Conservation (phyloP, 371 early-diverging fungal genomes). For the Syncephalastrum racemosum region DNA sequence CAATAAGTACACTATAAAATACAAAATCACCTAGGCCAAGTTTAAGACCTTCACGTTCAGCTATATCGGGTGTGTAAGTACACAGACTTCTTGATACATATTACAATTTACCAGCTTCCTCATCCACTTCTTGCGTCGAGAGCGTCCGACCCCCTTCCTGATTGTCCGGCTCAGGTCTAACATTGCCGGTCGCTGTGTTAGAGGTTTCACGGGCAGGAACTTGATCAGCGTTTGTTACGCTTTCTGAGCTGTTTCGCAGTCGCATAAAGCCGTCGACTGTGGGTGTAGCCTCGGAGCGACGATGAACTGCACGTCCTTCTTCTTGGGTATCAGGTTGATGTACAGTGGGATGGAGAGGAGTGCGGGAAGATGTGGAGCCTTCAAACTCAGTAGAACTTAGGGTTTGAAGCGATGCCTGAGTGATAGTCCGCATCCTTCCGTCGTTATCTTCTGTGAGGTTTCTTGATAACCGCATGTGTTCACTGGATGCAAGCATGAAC, state of each 20-base stretch:
- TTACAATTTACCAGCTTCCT: slow-evolving; percentile 42
- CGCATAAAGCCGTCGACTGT: too few relatives aligned
- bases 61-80: slow-evolving; percentile 20
- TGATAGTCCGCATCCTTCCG: slow-evolving; percentile 9
- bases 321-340: too few relatives aligned
- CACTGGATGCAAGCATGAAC: slow-evolving; percentile 72
- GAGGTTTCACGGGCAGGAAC: too few relatives aligned
- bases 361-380: slow-evolving; percentile 18
- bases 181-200: neutral
- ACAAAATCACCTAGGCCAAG: slow-evolving; percentile 91
- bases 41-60: slow-evolving; percentile 70
- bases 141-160: neutral
- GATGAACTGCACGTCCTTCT: too few relatives aligned
- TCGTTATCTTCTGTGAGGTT: slow-evolving; percentile 4
- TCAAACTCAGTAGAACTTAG: slow-evolving; percentile 14
- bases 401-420: neutral
- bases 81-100: neutral
- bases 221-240: too few relatives aligned
- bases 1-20: slow-evolving; percentile 84
- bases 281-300: too few relatives aligned
- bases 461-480: slow-evolving; percentile 26
- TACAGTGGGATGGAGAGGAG: slow-evolving; percentile 11
- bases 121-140: slow-evolving; percentile 33
- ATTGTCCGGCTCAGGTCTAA: neutral
- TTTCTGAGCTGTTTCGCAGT: too few relatives aligned